Evolutionary conservation across 768 basidiomycete genomes (phyloP), one percentile per base, ranked within the genome.

Genomic region (Galerina marginata): DNA sequence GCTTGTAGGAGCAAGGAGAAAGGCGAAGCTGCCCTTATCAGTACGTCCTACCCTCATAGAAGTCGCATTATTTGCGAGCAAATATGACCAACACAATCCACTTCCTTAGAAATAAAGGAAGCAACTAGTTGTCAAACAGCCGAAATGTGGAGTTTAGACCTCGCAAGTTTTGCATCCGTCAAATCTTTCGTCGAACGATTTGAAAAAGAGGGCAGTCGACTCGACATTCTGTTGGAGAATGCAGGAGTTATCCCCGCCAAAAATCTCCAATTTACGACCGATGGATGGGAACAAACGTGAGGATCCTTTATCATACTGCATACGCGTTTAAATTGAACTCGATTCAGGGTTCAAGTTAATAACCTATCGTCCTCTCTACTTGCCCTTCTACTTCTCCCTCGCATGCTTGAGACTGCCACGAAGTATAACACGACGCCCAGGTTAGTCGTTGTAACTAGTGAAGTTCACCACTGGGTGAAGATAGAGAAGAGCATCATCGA

Each of bases 291-390:
- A 58, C 45, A 63, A 15, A 68, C 56, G 81, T 81, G 40, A 36
- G 77, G 66, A 29, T 39, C 52, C 7, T 12, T 1, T n/a, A 33
- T 55, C n/a, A 9, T n/a, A 26, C 7, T 15, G 12, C 12, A 12
- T 46, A 23, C 14, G 7, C 38, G 11, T 38, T 26, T 48, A 26
- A 58, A 6, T 42, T n/a, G 12, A n/a, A 3, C 33, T 7, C 33
- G 9, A 37, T 5, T 0, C 50, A 86, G 84, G 9, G 56, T 84
- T 0, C 83, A 86, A 60, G 77, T 82, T 42, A 85, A 85, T 64
- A 63, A 75, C 63, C 67, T 86, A 7, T 71, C 80, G 0, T 74
- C 72, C 6, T 70, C 76, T 6, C 70, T 84, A 0, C 71, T 83
- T 3, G 68, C 74, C 0, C 60, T 85, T 4, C 72, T 75, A 6